phyloP scores from a whole-genome alignment of 2,329 filamentous ascomycete species.

The Colletotrichum abscissum region DNA sequence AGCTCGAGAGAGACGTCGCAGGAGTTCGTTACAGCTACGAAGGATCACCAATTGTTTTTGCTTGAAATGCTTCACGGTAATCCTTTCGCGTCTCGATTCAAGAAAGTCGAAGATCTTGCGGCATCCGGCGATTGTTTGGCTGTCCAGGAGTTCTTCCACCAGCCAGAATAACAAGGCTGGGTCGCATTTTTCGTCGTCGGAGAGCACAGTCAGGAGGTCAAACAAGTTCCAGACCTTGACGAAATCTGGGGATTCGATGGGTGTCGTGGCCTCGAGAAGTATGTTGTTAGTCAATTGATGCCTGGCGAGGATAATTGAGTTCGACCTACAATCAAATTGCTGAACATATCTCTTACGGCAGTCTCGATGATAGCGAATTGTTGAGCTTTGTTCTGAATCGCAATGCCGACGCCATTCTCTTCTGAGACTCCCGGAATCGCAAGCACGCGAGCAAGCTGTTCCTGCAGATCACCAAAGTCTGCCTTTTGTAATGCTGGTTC shows the following conservation, averaged over 20 bases:
- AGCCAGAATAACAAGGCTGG: slow-evolving; percentile 88
- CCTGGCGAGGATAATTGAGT: background rate
- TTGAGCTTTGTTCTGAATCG: slow-evolving; percentile 55
- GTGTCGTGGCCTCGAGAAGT: slow-evolving; percentile 70
- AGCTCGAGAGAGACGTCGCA: slow-evolving; percentile 92
- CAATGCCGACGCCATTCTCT: slow-evolving; percentile 38
- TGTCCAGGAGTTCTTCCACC: slow-evolving; percentile 94
- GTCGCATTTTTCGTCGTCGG: slow-evolving; percentile 82
- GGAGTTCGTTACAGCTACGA: slow-evolving; percentile 93
- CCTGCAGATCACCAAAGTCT: slow-evolving; percentile 66
- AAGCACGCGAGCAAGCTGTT: slow-evolving; percentile 52
- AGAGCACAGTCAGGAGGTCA: slow-evolving; percentile 89
- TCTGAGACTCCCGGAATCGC: slow-evolving; percentile 38
- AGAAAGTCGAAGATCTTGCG: slow-evolving; percentile 93
- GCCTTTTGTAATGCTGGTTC: slow-evolving; percentile 81
- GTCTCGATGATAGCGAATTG: slow-evolving; percentile 83
- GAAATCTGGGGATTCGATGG: slow-evolving; percentile 83
- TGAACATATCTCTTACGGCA: slow-evolving; percentile 84
- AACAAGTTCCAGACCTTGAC: slow-evolving; percentile 92
- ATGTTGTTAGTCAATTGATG: slow-evolving; percentile 17
- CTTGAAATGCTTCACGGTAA: slow-evolving; percentile 83
- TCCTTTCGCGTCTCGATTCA: slow-evolving; percentile 89
- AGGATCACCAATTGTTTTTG: slow-evolving; percentile 90
- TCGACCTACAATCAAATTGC: slow-evolving; percentile 76
- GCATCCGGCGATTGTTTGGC: slow-evolving; percentile 93